Evolutionary conservation across 192 early-diverging fungal genomes (phyloP).

Genomic region (Chytriomyces sp.): DNA sequence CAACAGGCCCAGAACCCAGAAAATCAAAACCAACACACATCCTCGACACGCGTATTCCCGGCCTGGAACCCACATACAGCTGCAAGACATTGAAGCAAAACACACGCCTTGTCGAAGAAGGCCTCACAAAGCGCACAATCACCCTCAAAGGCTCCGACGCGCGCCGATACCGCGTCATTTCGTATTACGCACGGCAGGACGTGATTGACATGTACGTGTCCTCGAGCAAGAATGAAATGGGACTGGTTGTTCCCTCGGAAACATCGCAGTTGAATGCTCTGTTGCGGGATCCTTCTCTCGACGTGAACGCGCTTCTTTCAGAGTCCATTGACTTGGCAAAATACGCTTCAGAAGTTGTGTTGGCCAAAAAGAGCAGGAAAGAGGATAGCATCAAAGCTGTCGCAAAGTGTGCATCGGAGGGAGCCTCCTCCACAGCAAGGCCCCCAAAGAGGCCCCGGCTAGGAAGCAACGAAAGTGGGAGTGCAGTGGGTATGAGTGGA

Average conservation of each 20-base stretch:
- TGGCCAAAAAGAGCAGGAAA: constrained; percentile 26
- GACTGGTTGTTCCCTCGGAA: constrained; percentile 5
- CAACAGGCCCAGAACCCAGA: constrained; percentile 13
- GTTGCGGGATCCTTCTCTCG: constrained; percentile 6
- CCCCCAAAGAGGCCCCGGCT: too few relatives aligned
- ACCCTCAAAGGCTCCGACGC: constrained; percentile 26
- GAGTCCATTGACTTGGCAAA: constrained; percentile 32
- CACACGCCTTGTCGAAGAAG: constrained; percentile 16
- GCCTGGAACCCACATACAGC: constrained; percentile 33
- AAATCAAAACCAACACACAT: constrained; percentile 28
- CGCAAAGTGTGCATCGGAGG: constrained; percentile 3
- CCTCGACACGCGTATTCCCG: constrained; percentile 26
- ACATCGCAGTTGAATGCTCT: neutral
- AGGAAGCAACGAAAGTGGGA: neutral
- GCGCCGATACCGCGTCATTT: constrained; percentile 15
- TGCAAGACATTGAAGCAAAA: constrained; percentile 34
- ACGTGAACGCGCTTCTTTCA: constrained; percentile 21
- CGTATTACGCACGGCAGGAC: constrained; percentile 30
- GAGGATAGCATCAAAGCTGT: constrained; percentile 29
- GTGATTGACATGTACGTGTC: constrained; percentile 28
- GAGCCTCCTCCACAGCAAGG: too few relatives aligned
- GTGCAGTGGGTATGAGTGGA: neutral
- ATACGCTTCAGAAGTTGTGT: constrained; percentile 21
- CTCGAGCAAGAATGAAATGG: neutral
- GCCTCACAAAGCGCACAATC: constrained; percentile 31